Base-by-base conservation (phyloP, 306 rosid genomes). In the Lathyrus oleraceus region DNA sequence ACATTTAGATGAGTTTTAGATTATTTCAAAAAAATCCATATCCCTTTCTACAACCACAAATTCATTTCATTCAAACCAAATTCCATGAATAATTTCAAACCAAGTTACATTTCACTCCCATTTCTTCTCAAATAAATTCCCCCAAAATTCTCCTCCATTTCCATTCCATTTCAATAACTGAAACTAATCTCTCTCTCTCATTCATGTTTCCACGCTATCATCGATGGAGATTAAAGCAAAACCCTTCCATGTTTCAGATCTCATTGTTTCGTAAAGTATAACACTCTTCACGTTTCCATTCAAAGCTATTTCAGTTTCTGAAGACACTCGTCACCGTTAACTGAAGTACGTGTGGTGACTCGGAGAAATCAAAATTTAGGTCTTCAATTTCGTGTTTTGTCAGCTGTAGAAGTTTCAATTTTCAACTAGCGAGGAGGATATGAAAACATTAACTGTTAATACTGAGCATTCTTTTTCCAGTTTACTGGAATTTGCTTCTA, bases 401-500 rank as follows among this genome's bases (percentile, higher is more conserved):
- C 85, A 27, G 36, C 68, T 45, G 75, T 47, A n/a, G 76, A 82
- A 70, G 70, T 65, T 40, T 67, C 75, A 23, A 10, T 82, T 77
- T 23, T 23, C 27, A 23, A 23, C 27, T 23, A 77, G 74, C 78
- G 47, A 64, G 11, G 45, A 76, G 74, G 86, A 83, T 42, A 91
- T 88, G 97, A 86, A 71, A 71, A 66, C 74, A 12, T 72, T 78
- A 69, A 69, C 88, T 3, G 76, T 81, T 61, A 69, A 78, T 65
- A 80, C 83, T 4, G 95, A 84, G 44, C 90, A 83, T 85, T 83
- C 87, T 86, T 83, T 83, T 72, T 73, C 85, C 70, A 83, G 81
- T 54, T 76, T 87, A 63, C 81, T 91, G 59, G 97, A 91, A 61
- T 79, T 84, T 78, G 95, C 95, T 57, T 84, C 97, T 61, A 83